Conservation (phyloP, 805 yeast genomes). For the Lipomyces sp. region DNA sequence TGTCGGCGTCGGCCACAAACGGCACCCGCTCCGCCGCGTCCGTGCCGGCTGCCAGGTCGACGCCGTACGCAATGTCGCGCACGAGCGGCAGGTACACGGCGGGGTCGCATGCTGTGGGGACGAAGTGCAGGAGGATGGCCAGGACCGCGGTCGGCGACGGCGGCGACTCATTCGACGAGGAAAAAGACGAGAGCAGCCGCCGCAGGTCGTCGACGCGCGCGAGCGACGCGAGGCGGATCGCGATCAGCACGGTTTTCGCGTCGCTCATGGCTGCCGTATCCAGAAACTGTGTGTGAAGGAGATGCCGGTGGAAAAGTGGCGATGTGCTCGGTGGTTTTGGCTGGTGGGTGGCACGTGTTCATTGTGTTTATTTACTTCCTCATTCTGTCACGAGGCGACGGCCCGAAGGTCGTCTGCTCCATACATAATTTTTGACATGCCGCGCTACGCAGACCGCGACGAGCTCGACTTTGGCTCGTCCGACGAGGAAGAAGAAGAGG, state of each 20-base stretch:
- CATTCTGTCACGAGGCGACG: not conserved
- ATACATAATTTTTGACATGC: too few species aligned
- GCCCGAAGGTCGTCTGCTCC: not conserved
- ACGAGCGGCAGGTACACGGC: conserved; percentile 24
- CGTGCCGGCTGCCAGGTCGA: conserved; percentile 1
- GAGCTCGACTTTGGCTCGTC: not conserved
- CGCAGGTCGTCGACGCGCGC: conserved; percentile 6
- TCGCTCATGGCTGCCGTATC: not conserved
- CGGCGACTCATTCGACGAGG: conserved; percentile 1
- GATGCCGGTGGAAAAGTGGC: too few species aligned
- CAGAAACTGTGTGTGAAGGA: too few species aligned
- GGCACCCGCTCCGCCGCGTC: not conserved
- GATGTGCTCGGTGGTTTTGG: too few species aligned
- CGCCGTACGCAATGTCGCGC: conserved; percentile 13
- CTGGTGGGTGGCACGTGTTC: not conserved
- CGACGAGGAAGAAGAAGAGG: not conserved
- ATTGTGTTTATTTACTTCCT: not conserved
- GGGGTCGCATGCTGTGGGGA: conserved; percentile 36
- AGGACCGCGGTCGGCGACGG: conserved; percentile 26
- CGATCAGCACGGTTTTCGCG: not conserved
- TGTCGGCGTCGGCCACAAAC: not conserved
- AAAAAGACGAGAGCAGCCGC: conserved; percentile 2
- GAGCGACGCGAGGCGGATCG: conserved; percentile 12
- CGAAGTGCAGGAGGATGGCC: conserved; percentile 32
- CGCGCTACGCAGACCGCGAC: not conserved